Percentiles rank a stretch among this genome's conserved stretches.
These are phyloP conservation scores for Kazachstania sp. DNA, from an alignment of 1,139 yeast species.

Conservation along the genomic window DNA sequence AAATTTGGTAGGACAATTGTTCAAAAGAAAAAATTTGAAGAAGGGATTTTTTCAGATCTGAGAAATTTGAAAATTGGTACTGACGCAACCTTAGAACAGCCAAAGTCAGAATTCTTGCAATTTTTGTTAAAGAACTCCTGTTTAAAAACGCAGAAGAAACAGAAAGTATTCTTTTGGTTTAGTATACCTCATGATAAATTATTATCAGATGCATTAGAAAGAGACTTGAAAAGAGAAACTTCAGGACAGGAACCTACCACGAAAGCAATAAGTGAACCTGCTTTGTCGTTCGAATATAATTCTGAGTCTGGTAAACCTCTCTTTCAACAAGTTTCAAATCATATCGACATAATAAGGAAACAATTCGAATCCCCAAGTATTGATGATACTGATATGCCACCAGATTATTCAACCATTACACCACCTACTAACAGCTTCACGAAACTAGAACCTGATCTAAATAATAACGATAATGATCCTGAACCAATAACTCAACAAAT, in stretches of 20 bases:
- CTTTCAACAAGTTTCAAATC: constrained; percentile 24
- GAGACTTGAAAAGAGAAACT: constrained; percentile 78
- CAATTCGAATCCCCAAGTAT: not conserved
- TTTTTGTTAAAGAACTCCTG: constrained; percentile 82
- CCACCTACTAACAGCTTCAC: not conserved
- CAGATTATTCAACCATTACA: not conserved
- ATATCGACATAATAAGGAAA: constrained; percentile 7
- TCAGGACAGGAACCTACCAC: constrained; percentile 52
- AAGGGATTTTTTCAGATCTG: constrained; percentile 87
- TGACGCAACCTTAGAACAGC: constrained; percentile 83
- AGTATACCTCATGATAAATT: constrained; percentile 90
- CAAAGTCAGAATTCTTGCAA: constrained; percentile 77
- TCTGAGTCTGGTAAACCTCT: constrained; percentile 16
- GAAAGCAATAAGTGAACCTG: constrained; percentile 50
- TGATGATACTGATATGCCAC: not conserved
- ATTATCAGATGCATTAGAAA: constrained; percentile 87
- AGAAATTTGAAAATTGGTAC: constrained; percentile 79
- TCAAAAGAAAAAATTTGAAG: constrained; percentile 92
- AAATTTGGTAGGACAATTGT: constrained; percentile 80
- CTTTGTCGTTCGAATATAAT: constrained; percentile 50
- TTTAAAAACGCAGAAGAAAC: constrained; percentile 90
- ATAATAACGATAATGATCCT: not conserved
- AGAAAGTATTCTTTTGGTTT: constrained; percentile 95
- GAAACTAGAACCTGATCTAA: not conserved
- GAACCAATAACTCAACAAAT: not conserved